Base-by-base conservation (phyloP, 257 asterid genomes). In the Ocimum tenuiflorum region DNA sequence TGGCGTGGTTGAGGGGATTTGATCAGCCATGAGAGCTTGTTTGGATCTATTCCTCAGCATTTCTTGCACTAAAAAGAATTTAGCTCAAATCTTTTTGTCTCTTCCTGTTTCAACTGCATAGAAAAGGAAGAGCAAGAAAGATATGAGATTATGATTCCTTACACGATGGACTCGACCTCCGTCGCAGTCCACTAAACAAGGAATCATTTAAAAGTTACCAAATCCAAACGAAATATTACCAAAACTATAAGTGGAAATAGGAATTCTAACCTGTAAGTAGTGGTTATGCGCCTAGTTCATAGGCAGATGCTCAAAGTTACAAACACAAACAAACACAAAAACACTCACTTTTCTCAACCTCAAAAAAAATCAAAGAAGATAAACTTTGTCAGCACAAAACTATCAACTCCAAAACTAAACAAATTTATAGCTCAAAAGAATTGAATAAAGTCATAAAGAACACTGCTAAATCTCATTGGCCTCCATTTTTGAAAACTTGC, bases 21-120 rank as follows among this genome's bases (percentile, higher is more conserved):
- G 79, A 70, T 88, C 94, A 60, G 90, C 77, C 94, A 87, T 84
- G 10, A 75, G 67, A 33, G 86, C 78, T 77, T 83, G 87, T 76
- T 88, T 86, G 53, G 96, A 88, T 86, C 87, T 88, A 56, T 78
- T 91, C 75, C 91, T 85, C 82, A 79, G 74, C 90, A 85, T 80
- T 63, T 48, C 31, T 27, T 27, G 3, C 63, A 15, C 17, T 39
- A 9, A 3, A 27, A 39, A 31, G 7, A 39, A 9, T 39, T 39
- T 10, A 9, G n/a, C 45, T 1, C 45, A 39, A 39, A 36, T 36
- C 42, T 36, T 2, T 36, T 5, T 31, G 7, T 31, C 36, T 31
- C 6, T 31, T 7, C 38, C 7, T 1, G 4, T 36, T 50, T 10
- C 7, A 7, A 53, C 6, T 53, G 3, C 7, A 24, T 2, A 13